Conservation (phyloP, 768 basidiomycete species). For the Daedaleopsis nitida region DNA sequence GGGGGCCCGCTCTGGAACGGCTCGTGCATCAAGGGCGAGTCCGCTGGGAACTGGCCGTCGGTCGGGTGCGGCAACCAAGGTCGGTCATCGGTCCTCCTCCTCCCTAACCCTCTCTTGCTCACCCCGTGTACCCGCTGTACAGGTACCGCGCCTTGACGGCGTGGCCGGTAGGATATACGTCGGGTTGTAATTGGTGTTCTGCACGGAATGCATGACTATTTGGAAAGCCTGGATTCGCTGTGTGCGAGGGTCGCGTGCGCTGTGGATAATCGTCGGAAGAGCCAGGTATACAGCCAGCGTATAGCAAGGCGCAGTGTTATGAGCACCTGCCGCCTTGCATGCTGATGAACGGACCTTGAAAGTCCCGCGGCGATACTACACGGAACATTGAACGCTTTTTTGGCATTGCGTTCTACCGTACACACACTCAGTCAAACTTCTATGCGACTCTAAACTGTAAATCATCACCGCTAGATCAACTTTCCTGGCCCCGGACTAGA, state of each 20-base stretch:
- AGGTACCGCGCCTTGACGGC: conserved; percentile 14
- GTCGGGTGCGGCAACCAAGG: conserved; percentile 58
- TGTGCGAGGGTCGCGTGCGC: neutral
- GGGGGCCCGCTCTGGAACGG: conserved; percentile 48
- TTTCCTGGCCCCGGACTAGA: neutral
- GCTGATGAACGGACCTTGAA: no score
- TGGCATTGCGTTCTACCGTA: no score
- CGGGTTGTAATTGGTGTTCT: neutral
- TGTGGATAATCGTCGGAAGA: neutral
- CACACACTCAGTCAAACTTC: no score
- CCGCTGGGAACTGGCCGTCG: conserved; percentile 52
- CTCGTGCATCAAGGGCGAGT: conserved; percentile 53
- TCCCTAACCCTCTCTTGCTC: neutral
- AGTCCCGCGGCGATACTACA: no score
- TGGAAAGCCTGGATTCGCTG: neutral
- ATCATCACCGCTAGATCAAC: neutral
- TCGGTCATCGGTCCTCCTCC: conserved; percentile 17
- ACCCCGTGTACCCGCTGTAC: neutral
- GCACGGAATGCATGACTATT: neutral
- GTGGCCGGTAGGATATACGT: neutral
- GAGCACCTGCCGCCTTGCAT: no score
- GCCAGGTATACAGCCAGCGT: no score
- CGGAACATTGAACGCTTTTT: no score
- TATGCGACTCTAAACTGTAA: neutral
- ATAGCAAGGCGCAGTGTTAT: no score